Evolutionary conservation across 306 rosid species (phyloP).

Genomic region (Citrullus colocynthis): DNA sequence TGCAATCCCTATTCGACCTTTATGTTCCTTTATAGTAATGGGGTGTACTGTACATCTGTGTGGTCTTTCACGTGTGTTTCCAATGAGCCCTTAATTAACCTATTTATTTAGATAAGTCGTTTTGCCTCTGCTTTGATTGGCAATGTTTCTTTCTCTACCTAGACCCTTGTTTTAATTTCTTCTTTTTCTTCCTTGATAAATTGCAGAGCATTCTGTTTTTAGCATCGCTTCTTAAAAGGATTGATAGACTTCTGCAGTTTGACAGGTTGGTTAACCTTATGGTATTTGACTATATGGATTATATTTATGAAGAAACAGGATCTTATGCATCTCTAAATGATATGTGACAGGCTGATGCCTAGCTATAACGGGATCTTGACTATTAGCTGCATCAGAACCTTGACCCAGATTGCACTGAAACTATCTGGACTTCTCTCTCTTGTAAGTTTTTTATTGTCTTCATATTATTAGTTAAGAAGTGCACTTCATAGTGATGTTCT

Average conservation of each 20-base stretch:
- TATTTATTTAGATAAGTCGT: not conserved
- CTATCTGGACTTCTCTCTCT: constrained; percentile 68
- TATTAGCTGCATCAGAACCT: constrained; percentile 71
- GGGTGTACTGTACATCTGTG: not conserved
- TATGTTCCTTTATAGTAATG: not conserved
- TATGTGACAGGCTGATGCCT: constrained; percentile 79
- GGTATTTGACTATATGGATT: constrained; percentile 9
- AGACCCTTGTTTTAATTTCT: not conserved
- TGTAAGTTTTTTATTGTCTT: constrained; percentile 30
- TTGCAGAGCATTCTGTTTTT: constrained; percentile 74
- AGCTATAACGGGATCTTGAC: constrained; percentile 91
- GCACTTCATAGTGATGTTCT: constrained; percentile 5
- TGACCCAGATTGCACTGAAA: constrained; percentile 87
- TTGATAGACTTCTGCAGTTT: constrained; percentile 79
- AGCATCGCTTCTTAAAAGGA: constrained; percentile 81
- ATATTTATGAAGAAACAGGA: constrained; percentile 15
- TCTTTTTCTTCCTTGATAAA: constrained; percentile 10
- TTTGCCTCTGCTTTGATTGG: not conserved
- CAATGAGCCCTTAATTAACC: not conserved
- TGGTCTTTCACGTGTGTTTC: not conserved
- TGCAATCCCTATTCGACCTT: not conserved
- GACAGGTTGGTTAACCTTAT: constrained; percentile 53
- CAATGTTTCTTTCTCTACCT: not conserved
- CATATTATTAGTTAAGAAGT: constrained; percentile 5
- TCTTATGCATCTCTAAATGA: constrained; percentile 21